These are phyloP conservation scores for Pseudogymnoascus sp. DNA, from an alignment of 2,329 filamentous ascomycete species.

Conservation along the genomic window DNA sequence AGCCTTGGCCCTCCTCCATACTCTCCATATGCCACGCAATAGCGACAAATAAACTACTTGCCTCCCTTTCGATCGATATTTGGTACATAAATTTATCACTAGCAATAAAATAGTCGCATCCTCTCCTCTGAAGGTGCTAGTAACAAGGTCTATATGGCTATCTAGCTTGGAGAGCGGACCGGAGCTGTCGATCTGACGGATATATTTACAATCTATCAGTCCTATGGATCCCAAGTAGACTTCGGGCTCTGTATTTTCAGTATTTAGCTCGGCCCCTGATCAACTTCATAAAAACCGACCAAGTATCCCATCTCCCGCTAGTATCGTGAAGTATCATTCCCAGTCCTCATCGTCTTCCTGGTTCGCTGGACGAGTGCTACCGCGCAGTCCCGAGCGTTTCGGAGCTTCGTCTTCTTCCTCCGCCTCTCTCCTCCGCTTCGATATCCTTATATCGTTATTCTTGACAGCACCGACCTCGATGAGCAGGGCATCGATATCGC, in stretches of 20 bases:
- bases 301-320: neutral
- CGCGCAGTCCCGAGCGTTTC: slow-evolving; percentile 25
- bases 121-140: neutral
- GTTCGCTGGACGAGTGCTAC: slow-evolving; percentile 19
- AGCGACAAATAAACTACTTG: neutral
- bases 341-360: slow-evolving; percentile 42
- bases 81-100: neutral
- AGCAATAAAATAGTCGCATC: neutral
- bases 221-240: neutral
- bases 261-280: neutral
- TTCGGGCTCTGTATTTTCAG: neutral
- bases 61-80: neutral
- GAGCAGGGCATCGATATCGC: slow-evolving; percentile 71
- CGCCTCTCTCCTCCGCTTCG: slow-evolving; percentile 25
- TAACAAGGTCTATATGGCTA: neutral
- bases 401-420: slow-evolving; percentile 27
- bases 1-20: neutral
- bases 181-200: neutral
- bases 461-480: slow-evolving; percentile 74
- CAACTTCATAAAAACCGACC: neutral
- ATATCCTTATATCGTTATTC: slow-evolving; percentile 66
- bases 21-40: neutral
- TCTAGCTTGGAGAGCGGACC: neutral
- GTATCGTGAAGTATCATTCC: slow-evolving; percentile 34
- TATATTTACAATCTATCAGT: neutral